A percentile compares a stretch with the other conserved stretches of the same genome.
Evolutionary conservation across 2,329 filamentous ascomycete species (phyloP).

Genomic region (Colletotrichum destructivum): DNA sequence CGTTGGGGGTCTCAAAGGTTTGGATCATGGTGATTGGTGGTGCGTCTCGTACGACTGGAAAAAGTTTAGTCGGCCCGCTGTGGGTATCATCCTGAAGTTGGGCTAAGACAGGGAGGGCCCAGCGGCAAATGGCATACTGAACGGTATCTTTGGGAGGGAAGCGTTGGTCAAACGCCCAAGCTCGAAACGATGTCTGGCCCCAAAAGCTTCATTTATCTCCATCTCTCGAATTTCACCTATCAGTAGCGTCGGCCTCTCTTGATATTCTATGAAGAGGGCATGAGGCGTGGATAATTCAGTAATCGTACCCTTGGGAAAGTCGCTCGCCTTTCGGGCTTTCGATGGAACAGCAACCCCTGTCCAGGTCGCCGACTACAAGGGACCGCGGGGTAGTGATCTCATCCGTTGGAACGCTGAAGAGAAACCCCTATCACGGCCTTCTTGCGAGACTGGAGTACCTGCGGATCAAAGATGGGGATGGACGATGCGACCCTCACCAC

Average conservation of each 20-base stretch:
- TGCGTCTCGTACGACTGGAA: slow-evolving; percentile 15
- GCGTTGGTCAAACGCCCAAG: neutral
- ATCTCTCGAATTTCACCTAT: neutral
- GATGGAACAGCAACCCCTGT: neutral
- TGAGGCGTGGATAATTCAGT: neutral
- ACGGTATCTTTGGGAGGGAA: neutral
- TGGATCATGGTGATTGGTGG: neutral
- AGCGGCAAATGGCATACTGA: neutral
- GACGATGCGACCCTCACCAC: neutral
- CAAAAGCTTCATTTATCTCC: neutral
- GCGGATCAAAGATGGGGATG: neutral
- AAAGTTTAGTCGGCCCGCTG: slow-evolving; percentile 13
- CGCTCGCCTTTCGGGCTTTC: neutral
- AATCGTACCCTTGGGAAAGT: neutral
- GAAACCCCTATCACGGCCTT: slow-evolving; percentile 1
- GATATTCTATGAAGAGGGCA: neutral
- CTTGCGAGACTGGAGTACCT: slow-evolving; percentile 6
- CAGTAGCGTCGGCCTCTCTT: neutral
- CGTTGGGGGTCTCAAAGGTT: neutral
- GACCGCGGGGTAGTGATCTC: neutral
- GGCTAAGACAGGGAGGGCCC: slow-evolving; percentile 12
- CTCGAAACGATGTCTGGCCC: neutral
- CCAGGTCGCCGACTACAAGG: slow-evolving; percentile 12
- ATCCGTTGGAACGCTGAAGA: neutral
- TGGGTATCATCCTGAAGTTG: slow-evolving; percentile 12